Evolutionary conservation across 148 eudicot species (phyloP).

Genomic region (Chenopodium berlandieri): DNA sequence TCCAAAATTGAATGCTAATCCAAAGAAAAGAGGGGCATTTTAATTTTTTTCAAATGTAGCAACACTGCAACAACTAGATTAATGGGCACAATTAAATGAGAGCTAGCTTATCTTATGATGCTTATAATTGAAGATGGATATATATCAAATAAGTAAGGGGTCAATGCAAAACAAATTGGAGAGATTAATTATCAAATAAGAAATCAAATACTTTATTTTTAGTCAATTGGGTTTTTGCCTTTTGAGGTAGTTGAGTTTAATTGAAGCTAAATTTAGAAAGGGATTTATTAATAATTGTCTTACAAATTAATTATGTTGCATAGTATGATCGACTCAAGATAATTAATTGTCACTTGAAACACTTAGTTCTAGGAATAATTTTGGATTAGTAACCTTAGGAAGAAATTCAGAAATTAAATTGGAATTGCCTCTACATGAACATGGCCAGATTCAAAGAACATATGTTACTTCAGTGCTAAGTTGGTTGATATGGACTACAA

Average conservation of each 20-base stretch:
- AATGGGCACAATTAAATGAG: neutral
- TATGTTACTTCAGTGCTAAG: no score
- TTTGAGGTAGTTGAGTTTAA: neutral
- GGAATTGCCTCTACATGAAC: no score
- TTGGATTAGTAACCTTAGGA: no score
- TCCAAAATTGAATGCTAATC: no score
- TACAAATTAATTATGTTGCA: neutral
- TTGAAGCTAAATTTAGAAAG: neutral
- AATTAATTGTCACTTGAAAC: neutral
- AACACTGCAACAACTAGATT: neutral
- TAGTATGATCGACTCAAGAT: neutral
- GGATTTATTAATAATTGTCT: neutral
- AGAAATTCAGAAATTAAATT: no score
- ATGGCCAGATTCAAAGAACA: no score
- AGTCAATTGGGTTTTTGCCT: neutral
- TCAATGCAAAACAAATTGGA: neutral
- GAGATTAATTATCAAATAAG: neutral
- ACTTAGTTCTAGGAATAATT: neutral
- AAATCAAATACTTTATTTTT: neutral
- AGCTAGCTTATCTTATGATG: neutral
- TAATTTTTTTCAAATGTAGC: neutral
- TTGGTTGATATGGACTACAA: no score
- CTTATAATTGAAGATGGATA: slow-evolving; percentile 9
- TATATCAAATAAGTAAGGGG: neutral
- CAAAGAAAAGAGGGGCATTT: slow-evolving; percentile 10